Base-by-base conservation (phyloP, 179 eudicot genomes). In the Spergularia azorica region DNA sequence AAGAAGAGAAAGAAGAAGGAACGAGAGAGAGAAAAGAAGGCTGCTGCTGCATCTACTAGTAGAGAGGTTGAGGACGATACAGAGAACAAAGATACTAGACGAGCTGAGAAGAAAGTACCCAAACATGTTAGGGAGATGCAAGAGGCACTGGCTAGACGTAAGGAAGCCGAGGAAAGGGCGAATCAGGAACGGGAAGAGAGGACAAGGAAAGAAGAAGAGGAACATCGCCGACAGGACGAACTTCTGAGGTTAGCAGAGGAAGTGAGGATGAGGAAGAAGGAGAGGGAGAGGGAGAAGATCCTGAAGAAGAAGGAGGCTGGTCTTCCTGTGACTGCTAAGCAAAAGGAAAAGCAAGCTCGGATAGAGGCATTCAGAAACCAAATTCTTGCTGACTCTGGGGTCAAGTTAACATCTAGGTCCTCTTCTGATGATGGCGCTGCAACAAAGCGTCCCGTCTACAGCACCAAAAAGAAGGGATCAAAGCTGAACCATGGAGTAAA, bases 1-100 rank as follows among this genome's bases (percentile, higher is more conserved):
- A 92, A 93, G 88, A 95, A 93, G 87, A 93, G 87, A 77, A 95
- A 95, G 86, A 91, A 95, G 84, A 91, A 93, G 84, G 91, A 91
- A 57, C 87, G 92, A 68, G 89, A 93, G 58, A 87, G 91, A 76
- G 87, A 91, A 81, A 84, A 90, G 80, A 87, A 88, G 81, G 87
- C 87, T 13, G 89, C 89, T 2, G 90, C 88, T 8, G 88, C 88
- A 51, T 75, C 68, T 7, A 54, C 43, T 26, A 43, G 72, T 46
- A 9, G 50, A 46, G 50, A 46, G 50, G 1, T 46, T 0, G 50
- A 46, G 50, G 50, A 46, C 9, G 50, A 46, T 46, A 46, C 76
- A 72, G 95, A 86, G 82, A 85, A 86, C 39, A 92, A 89, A 5
- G 89, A 85, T 80, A 73, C 82, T 52, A 93, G 89, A 83, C 81